Percentiles rank a stretch among this genome's conserved stretches.
phyloP scores from a whole-genome alignment of 176 grass and related monocot species.

The Pharus latifolius region DNA sequence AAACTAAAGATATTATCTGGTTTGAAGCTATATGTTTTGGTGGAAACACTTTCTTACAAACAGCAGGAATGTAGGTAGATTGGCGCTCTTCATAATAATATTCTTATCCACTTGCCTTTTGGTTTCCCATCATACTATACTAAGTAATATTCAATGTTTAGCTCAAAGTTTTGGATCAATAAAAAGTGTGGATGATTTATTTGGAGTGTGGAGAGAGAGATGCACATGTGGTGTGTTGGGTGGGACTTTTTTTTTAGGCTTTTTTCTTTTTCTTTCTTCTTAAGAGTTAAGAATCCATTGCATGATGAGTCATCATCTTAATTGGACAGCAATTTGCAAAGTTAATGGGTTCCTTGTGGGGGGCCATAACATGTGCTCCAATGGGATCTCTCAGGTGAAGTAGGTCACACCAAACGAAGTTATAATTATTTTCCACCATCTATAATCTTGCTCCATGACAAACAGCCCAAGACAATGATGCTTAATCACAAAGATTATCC shows the following conservation, averaged over 20 bases:
- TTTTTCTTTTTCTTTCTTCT: conserved; percentile 9
- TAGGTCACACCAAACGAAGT: not conserved
- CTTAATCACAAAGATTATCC: too few species aligned
- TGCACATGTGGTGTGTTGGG: conserved; percentile 28
- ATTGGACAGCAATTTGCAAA: not conserved
- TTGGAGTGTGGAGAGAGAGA: not conserved
- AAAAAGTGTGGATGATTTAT: conserved; percentile 11
- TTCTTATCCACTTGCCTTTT: not conserved
- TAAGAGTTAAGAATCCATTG: conserved; percentile 14
- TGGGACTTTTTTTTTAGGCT: not conserved
- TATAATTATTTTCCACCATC: not conserved
- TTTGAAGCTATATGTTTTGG: too few species aligned
- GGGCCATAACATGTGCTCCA: too few species aligned
- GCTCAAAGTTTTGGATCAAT: not conserved
- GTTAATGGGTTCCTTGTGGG: conserved; percentile 3
- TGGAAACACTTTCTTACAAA: too few species aligned
- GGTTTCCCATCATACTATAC: too few species aligned
- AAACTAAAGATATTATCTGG: too few species aligned
- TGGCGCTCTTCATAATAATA: not conserved
- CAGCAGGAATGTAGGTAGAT: not conserved
- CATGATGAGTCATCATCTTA: conserved; percentile 1
- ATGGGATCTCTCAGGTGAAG: not conserved
- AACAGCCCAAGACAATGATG: too few species aligned
- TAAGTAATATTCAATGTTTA: not conserved
- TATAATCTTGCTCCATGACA: too few species aligned